A percentile compares a stretch with the other conserved stretches of the same genome.
These are phyloP conservation scores for Kokia cookei DNA, from an alignment of 441 rosid genomes.

Conservation along the genomic window DNA sequence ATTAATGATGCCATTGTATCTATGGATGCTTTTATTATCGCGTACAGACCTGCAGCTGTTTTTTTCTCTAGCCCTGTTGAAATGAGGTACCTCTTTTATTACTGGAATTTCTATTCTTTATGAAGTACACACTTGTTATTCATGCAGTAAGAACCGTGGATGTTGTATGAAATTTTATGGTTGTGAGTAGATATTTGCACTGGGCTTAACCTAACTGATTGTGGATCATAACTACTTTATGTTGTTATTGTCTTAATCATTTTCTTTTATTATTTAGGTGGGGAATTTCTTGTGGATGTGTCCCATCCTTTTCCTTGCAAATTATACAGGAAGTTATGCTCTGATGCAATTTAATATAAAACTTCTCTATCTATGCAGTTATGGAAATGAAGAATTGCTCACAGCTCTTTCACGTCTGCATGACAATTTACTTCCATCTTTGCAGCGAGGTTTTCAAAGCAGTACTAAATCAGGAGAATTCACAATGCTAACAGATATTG, in stretches of 20 bases:
- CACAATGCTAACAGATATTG: constrained; percentile 37
- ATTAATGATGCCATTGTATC: constrained; percentile 92
- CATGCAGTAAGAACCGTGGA: neutral
- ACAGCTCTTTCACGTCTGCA: constrained; percentile 61
- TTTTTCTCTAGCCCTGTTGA: constrained; percentile 68
- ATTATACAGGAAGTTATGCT: neutral
- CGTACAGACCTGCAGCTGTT: constrained; percentile 65
- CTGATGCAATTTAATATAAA: constrained; percentile 14
- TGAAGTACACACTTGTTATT: neutral
- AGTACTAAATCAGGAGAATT: constrained; percentile 41
- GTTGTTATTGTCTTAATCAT: neutral
- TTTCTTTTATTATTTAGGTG: neutral
- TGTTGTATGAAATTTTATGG: neutral
- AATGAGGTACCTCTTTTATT: constrained; percentile 48
- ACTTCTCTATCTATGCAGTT: constrained; percentile 39
- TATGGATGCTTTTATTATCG: constrained; percentile 74
- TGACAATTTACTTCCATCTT: constrained; percentile 80
- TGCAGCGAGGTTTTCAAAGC: constrained; percentile 51
- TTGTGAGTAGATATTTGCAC: neutral
- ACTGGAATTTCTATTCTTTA: constrained; percentile 9
- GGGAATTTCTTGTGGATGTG: neutral
- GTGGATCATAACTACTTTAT: neutral
- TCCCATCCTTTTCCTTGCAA: neutral
- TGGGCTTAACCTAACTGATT: neutral
- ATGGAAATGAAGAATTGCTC: constrained; percentile 80